Evolutionary conservation across 345 rosid species (phyloP).

Genomic region (Geranium rotundifolium): DNA sequence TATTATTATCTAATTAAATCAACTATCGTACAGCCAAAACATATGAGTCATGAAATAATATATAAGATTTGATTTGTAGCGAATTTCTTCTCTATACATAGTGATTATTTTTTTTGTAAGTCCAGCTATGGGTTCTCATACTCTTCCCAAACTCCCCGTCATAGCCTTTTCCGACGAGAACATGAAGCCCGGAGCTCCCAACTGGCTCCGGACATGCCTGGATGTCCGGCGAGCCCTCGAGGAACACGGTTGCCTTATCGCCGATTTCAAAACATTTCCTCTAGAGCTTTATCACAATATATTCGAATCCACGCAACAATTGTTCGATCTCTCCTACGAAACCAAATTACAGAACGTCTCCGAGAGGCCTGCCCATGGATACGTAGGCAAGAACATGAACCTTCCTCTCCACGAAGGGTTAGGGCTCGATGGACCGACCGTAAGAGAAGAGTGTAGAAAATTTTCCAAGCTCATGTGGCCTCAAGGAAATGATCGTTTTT

Average conservation of each 20-base stretch:
- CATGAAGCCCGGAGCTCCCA: background rate
- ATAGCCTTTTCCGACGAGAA: background rate
- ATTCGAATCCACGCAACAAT: slow-evolving; percentile 9
- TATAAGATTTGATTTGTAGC: too few species aligned
- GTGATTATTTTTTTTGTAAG: too few species aligned
- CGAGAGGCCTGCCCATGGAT: slow-evolving; percentile 24
- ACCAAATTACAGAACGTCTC: slow-evolving; percentile 21
- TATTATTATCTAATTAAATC: too few species aligned
- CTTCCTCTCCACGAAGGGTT: slow-evolving; percentile 29
- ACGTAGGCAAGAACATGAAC: slow-evolving; percentile 18
- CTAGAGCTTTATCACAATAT: background rate
- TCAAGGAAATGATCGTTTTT: slow-evolving; percentile 22
- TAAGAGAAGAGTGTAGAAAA: slow-evolving; percentile 12
- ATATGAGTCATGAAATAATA: too few species aligned
- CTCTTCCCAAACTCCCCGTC: background rate
- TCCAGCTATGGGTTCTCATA: background rate
- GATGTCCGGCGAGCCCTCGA: background rate
- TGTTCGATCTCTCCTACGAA: slow-evolving; percentile 29
- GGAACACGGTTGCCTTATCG: background rate
- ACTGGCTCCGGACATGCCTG: background rate
- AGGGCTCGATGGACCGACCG: slow-evolving; percentile 25
- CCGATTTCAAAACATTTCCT: background rate
- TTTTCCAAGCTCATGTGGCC: slow-evolving; percentile 40
- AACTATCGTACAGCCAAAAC: too few species aligned
- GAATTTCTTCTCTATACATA: too few species aligned